A percentile compares a stretch with the other conserved stretches of the same genome.
phyloP scores from a whole-genome alignment of 208 protist genomes.

The Phytomonas sp. region DNA sequence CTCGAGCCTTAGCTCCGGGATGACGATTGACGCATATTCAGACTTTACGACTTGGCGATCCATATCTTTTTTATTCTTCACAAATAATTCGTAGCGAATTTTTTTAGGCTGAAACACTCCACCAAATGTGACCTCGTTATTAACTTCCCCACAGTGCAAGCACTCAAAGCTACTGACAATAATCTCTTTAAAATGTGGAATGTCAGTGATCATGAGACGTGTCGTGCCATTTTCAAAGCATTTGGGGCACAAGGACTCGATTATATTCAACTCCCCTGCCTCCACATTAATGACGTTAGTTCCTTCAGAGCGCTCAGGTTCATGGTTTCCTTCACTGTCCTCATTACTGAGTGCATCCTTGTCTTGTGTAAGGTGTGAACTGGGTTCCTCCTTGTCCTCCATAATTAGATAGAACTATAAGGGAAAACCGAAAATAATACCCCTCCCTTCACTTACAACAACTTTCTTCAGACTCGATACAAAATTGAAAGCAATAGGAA shows the following conservation, averaged over 20 bases:
- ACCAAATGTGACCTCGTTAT: conserved; percentile 89
- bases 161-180: conserved; percentile 91
- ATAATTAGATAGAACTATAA: conserved; percentile 4
- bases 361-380: background rate
- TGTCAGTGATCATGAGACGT: conserved; percentile 86
- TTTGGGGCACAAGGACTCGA: conserved; percentile 84
- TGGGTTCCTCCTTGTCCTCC: background rate
- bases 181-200: conserved; percentile 89
- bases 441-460: background rate
- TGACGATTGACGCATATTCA: conserved; percentile 78
- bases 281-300: conserved; percentile 37
- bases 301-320: background rate
- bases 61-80: conserved; percentile 80
- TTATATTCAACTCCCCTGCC: conserved; percentile 80
- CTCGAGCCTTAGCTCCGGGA: conserved; percentile 92
- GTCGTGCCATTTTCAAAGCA: conserved; percentile 84
- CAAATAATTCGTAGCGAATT: conserved; percentile 77
- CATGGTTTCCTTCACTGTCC: background rate
- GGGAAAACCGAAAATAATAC: conserved; percentile 1
- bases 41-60: conserved; percentile 92
- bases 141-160: conserved; percentile 70
- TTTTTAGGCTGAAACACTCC: conserved; percentile 73
- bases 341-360: background rate
- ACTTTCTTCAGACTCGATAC: background rate
- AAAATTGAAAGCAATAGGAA: conserved; percentile 9